Percentiles rank a stretch among this genome's conserved stretches.
These are phyloP conservation scores for Aurantiochytrium sp. DNA, from an alignment of 108 stramenopile genomes.

Conservation along the genomic window DNA sequence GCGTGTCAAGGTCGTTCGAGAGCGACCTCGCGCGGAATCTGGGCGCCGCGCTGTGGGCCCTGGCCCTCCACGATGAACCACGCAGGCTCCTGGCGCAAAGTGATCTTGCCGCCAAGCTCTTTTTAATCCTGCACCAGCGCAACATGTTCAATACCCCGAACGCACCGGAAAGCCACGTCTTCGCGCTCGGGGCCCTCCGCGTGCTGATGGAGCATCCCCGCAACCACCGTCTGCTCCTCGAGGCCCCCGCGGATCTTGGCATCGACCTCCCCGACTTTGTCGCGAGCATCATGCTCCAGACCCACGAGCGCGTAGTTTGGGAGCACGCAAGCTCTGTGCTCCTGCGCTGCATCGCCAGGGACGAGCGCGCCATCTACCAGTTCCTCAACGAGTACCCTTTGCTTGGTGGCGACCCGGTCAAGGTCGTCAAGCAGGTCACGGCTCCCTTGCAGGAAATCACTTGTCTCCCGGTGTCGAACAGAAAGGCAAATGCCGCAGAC, in stretches of 20 bases:
- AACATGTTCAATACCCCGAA: not conserved
- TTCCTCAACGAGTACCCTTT: not conserved
- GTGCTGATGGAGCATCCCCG: not conserved
- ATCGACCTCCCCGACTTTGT: not conserved
- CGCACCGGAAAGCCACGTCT: not conserved
- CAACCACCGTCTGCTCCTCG: not conserved
- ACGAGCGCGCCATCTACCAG: not conserved
- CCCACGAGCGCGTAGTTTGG: not conserved
- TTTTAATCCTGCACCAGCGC: not conserved
- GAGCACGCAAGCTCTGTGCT: not conserved
- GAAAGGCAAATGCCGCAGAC: not conserved
- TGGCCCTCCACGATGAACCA: not conserved
- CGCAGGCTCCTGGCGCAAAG: not conserved
- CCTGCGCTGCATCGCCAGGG: not conserved
- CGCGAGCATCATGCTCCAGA: not conserved
- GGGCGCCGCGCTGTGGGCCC: not conserved
- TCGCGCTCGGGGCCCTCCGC: constrained; percentile 18
- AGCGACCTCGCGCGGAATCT: not conserved
- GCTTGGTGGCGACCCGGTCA: not conserved
- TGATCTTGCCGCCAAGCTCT: not conserved
- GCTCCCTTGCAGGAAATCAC: not conserved
- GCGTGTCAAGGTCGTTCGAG: not conserved
- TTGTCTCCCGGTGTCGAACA: too few species aligned
- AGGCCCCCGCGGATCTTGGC: not conserved
- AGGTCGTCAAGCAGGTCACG: not conserved